phyloP scores from a whole-genome alignment of 2,329 filamentous ascomycete species.

The Coccinonectria pachysandricola region DNA sequence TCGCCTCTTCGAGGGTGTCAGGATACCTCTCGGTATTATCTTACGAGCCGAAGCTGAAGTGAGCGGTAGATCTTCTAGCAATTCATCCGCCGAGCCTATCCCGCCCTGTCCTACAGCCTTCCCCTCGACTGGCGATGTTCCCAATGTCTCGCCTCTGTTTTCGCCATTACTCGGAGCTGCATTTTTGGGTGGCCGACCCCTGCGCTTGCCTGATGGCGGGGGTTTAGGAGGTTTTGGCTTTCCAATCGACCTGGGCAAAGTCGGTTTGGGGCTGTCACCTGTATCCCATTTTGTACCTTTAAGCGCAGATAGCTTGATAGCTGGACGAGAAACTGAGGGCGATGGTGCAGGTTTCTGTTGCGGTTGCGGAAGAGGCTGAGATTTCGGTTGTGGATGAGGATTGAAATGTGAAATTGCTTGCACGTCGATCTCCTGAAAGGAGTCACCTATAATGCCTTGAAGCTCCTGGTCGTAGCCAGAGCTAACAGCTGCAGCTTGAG shows the following conservation, averaged over 20 bases:
- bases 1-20: conserved; percentile 42
- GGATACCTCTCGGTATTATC: conserved; percentile 40
- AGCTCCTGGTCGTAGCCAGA: conserved; percentile 14
- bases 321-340: conserved; percentile 18
- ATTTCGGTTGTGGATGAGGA: conserved; percentile 5
- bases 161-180: conserved; percentile 5
- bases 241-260: conserved; percentile 10
- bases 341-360: conserved; percentile 7
- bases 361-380: conserved; percentile 7
- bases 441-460: too few relatives aligned
- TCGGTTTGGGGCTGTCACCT: conserved; percentile 13
- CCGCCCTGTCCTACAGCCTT: conserved; percentile 4
- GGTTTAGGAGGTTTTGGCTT: conserved; percentile 12
- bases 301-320: conserved; percentile 27
- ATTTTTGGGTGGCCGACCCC: conserved; percentile 14
- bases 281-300: conserved; percentile 30
- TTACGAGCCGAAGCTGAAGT: conserved; percentile 9
- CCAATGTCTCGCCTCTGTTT: conserved; percentile 2
- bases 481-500: conserved; percentile 21
- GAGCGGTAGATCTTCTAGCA: conserved; percentile 5
- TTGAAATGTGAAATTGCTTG: too few relatives aligned
- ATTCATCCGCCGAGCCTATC: conserved; percentile 8
- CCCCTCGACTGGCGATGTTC: conserved; percentile 7
- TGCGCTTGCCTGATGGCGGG: conserved; percentile 9
- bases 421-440: conserved; percentile 2